phyloP scores from a whole-genome alignment of 2,329 filamentous ascomycete genomes.

The Colletotrichum noveboracense region DNA sequence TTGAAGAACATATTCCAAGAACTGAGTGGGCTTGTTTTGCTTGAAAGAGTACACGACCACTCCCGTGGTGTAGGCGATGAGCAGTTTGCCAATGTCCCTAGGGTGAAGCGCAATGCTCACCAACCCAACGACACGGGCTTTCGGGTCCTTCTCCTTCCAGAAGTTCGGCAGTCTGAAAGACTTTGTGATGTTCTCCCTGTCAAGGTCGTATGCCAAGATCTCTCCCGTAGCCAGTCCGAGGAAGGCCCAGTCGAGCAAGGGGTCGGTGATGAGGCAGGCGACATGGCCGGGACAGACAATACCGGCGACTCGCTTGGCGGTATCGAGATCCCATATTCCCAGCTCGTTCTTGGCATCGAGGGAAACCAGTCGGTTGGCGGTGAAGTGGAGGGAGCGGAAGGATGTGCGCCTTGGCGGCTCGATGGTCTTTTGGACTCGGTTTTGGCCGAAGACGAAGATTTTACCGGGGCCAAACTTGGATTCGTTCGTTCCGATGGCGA shows the following conservation, averaged over 20 bases:
- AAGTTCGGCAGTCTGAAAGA: conserved; percentile 86
- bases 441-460: conserved; percentile 87
- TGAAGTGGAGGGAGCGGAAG: conserved; percentile 81
- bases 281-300: conserved; percentile 81
- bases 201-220: conserved; percentile 90
- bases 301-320: conserved; percentile 68
- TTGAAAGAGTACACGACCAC: conserved; percentile 95
- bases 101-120: conserved; percentile 87
- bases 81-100: conserved; percentile 86
- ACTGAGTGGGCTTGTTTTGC: conserved; percentile 78
- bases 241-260: conserved; percentile 92
- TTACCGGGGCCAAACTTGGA: conserved; percentile 85
- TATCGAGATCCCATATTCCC: conserved; percentile 80
- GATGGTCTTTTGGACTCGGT: conserved; percentile 78
- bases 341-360: conserved; percentile 88
- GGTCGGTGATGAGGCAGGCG: conserved; percentile 78
- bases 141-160: conserved; percentile 77
- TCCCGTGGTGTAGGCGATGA: conserved; percentile 90
- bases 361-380: conserved; percentile 82
- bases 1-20: conserved; percentile 83
- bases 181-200: conserved; percentile 72
- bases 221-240: conserved; percentile 85
- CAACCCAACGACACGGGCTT: conserved; percentile 66
- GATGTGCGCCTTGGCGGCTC: conserved; percentile 74
- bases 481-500: conserved; percentile 90